Percentiles rank a stretch among this genome's conserved stretches.
Conservation (phyloP, 2,329 filamentous ascomycete species). For the Leptosphaerulina australis region DNA sequence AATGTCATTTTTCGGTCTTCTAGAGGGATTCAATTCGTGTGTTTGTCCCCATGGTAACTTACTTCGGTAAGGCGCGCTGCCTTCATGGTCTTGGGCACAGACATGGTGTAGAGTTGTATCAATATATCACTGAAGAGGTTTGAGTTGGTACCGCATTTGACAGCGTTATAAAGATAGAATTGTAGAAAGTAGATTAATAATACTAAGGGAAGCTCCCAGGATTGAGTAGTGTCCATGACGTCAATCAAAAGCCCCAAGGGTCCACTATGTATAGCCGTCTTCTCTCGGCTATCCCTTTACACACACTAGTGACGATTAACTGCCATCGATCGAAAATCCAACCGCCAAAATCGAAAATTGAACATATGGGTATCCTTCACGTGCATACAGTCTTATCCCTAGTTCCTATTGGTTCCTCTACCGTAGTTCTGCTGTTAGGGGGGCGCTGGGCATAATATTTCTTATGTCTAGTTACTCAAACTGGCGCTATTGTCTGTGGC, state of each 20-base stretch:
- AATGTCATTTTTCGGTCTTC: background rate
- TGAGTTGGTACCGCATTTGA: too few species aligned
- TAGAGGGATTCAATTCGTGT: background rate
- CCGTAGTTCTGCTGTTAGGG: too few species aligned
- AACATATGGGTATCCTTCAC: too few species aligned
- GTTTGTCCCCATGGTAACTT: background rate
- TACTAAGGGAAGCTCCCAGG: background rate
- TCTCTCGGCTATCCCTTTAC: too few species aligned
- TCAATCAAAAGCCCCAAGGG: background rate
- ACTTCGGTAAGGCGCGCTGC: background rate
- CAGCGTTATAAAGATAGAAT: background rate
- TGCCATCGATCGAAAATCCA: too few species aligned
- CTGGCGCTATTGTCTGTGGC: too few species aligned
- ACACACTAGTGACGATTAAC: too few species aligned
- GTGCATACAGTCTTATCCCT: too few species aligned
- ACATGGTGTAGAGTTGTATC: background rate
- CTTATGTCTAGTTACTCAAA: too few species aligned
- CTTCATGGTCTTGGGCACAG: slow-evolving; percentile 1
- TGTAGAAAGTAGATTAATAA: background rate
- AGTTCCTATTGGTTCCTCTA: too few species aligned
- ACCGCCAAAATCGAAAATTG: too few species aligned
- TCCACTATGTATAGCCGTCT: background rate
- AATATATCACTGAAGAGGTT: background rate
- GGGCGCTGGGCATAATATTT: too few species aligned
- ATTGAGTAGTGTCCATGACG: background rate